phyloP scores from a whole-genome alignment of 139 green algal species.

The Chlorella ohadii region DNA sequence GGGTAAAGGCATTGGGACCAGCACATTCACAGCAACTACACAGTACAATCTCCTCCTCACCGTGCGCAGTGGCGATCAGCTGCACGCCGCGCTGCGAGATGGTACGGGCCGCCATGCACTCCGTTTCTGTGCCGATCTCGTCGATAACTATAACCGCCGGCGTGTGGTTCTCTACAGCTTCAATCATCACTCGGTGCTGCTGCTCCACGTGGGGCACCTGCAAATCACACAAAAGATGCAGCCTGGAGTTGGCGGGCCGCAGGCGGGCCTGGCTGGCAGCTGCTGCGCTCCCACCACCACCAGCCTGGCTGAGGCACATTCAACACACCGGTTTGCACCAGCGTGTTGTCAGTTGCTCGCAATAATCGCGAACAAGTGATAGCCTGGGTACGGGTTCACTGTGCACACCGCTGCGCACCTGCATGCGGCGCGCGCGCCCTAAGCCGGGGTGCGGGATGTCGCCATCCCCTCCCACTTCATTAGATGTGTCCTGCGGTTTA shows the following conservation, averaged over 20 bases:
- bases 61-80: conserved; percentile 94
- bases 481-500: conserved; percentile 81
- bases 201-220: conserved; percentile 76
- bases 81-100: conserved; percentile 96
- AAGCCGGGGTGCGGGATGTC: conserved; percentile 96
- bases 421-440: conserved; percentile 92
- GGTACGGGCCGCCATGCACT: conserved; percentile 94
- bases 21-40: too few species aligned
- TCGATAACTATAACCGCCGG: conserved; percentile 94
- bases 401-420: conserved; percentile 43
- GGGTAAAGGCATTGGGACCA: too few species aligned
- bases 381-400: too few species aligned
- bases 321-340: background rate
- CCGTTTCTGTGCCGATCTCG: conserved; percentile 96
- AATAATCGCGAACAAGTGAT: too few species aligned
- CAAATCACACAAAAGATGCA: background rate
- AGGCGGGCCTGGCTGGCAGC: background rate
- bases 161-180: conserved; percentile 98
- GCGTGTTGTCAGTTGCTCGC: background rate
- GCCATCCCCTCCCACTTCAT: conserved; percentile 94
- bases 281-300: too few species aligned
- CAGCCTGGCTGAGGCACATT: background rate
- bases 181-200: conserved; percentile 96
- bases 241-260: background rate
- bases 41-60: background rate